Evolutionary conservation across 768 basidiomycete genomes (phyloP), one percentile per base, ranked within the genome.

Genomic region (Psilocybe subaeruginosa): DNA sequence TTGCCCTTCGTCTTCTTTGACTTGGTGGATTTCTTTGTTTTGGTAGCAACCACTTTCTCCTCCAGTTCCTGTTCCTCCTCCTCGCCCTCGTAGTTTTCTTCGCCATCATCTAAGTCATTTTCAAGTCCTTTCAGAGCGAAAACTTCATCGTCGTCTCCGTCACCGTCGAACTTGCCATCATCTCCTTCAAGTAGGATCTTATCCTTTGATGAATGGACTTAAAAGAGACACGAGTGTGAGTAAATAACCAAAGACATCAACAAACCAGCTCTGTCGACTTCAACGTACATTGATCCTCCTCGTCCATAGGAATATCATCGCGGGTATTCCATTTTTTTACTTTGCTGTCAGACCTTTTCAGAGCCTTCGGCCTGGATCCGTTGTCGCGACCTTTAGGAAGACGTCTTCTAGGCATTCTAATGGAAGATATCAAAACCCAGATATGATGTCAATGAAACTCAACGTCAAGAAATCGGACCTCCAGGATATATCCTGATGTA

Each of bases 111-210:
- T 0, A 81, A 81, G 12, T 82, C 80, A 8, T 82, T 76, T 8
- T 82, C 78, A 60, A 93, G 65, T 19, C 86, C 88, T 54, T 84
- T 81, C 62, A 92, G 71, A 7, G 85, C 84, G 66, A 95, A 91
- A n/a, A 95, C 90, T 70, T 95, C 92, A 27, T 94, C 90, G 39
- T 90, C 90, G 12, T 87, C 86, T 14, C 77, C 85, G 27, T 78
- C 74, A 29, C 86, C 85, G 11, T 86, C 85, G 14, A 56, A 59
- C 2, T 76, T 79, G 19, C 70, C 78, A 33, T 77, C 71, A 35
- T 84, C 81, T n/a, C 82, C 88, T 41, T 92, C 88, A 4, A 97
- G 78, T 4, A 92, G 77, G 61, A 97, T 90, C 69, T 84, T 85
- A 70, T 97, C 94, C 56, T 85, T 82, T 30, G 86, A 85, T 0